Base-by-base conservation (phyloP, 2,329 filamentous ascomycete genomes). In the Cryphonectria naterciae region DNA sequence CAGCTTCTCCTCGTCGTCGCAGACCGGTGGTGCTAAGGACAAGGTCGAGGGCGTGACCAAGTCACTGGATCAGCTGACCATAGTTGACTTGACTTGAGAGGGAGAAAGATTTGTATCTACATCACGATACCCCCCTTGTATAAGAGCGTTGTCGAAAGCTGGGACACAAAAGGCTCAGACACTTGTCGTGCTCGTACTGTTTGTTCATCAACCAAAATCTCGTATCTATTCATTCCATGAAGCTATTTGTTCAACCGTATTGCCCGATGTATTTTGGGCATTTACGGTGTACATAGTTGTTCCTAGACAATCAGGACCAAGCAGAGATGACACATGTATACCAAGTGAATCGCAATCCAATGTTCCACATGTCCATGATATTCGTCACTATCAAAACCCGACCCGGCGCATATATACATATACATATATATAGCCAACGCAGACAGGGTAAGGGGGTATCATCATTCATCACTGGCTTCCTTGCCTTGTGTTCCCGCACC, bases 11-110 rank as follows among this genome's bases (percentile, higher is more conserved):
- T 62, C 68, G 43, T 52, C 39, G 6, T 60, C 49, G n/a, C 63
- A 63, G 32, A 17, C 22, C 41, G 35, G 25, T 2, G 52, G 56
- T 41, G 62, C 41, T 28, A 43, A 46, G 28, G 15, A 64, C 10
- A 71, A 65, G 69, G 71, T 71, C 22, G 71, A 71, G 41, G 64
- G 66, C 11, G 69, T 73, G 15, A 58, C 58, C 22, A 63, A 54
- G 58, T 60, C 66, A 15, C 4, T 73, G 52, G 58, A 58, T 11
- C 43, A 66, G 52, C 60, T 73, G 63, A 64, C 63, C n/a, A 54
- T 73, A 35, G 32, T 71, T 61, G 63, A 73, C 39, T 39, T 73
- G 71, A 71, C 69, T 8, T 73, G 62, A 69, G 8, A 15, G 52
- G 19, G 4, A 11, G 39, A 13, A 2, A 11, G 39, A n/a, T 25